phyloP scores from a whole-genome alignment of 1,284 basidiomycete species.

The Meira nashicola region DNA sequence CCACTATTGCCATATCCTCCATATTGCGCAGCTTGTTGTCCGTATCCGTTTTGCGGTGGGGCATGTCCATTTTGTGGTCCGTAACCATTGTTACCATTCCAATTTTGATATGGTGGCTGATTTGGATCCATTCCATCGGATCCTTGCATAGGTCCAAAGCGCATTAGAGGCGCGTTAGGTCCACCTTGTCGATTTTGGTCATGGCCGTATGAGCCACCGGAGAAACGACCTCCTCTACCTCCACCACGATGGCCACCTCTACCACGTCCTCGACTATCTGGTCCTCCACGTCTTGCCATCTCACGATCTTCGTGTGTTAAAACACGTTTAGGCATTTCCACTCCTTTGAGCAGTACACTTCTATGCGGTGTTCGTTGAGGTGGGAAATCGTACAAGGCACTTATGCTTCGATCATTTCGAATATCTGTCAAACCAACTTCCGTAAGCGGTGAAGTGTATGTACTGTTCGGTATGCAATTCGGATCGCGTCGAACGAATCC shows the following conservation, averaged over 20 bases:
- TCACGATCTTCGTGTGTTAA: constrained; percentile 74
- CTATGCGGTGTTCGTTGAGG: constrained; percentile 77
- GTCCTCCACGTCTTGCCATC: constrained; percentile 57
- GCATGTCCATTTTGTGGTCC: too few species aligned
- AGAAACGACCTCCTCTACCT: background rate
- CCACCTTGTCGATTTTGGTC: too few species aligned
- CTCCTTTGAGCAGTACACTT: constrained; percentile 75
- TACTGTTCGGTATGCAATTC: constrained; percentile 83
- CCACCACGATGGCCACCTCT: constrained; percentile 24
- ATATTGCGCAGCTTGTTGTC: too few species aligned
- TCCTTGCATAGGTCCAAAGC: too few species aligned
- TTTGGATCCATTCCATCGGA: too few species aligned
- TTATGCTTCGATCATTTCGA: constrained; percentile 76
- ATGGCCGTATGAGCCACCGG: too few species aligned
- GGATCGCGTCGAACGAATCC: constrained; percentile 79
- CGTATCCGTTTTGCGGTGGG: too few species aligned
- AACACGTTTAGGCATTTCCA: constrained; percentile 62
- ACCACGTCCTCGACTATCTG: constrained; percentile 28
- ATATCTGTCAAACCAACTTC: constrained; percentile 63
- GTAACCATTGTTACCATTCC: too few species aligned
- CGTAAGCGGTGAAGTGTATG: constrained; percentile 71
- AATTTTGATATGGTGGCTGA: too few species aligned
- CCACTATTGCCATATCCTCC: too few species aligned
- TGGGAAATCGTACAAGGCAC: constrained; percentile 83
- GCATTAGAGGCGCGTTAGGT: too few species aligned